phyloP scores from a whole-genome alignment of 2,329 filamentous ascomycete species.

The Aspergillus sp. region DNA sequence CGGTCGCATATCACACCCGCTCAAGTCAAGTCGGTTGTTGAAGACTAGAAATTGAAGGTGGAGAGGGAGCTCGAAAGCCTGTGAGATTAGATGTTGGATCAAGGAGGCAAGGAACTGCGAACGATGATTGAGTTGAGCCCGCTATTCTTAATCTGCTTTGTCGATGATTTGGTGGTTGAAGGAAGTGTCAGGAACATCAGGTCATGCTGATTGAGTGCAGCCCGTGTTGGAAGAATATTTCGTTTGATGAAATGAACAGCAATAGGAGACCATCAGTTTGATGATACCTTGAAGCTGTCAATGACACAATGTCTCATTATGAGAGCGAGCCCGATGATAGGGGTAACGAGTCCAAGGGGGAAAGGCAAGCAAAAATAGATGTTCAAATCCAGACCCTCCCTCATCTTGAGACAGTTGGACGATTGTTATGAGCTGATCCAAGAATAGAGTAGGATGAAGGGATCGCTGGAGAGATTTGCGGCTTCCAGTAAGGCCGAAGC shows the following conservation, averaged over 20 bases:
- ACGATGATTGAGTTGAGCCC: not conserved
- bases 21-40: slow-evolving; percentile 33
- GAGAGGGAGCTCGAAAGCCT: not conserved
- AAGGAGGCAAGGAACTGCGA: not conserved
- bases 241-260: not conserved
- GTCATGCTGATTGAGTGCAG: not conserved
- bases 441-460: slow-evolving; percentile 21
- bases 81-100: not conserved
- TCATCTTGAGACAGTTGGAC: slow-evolving; percentile 1
- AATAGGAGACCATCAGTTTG: not conserved
- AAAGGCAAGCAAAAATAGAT: not conserved
- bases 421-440: slow-evolving; percentile 10
- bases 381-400: slow-evolving; percentile 6
- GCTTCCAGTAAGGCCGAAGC: slow-evolving; percentile 11
- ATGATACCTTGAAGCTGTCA: not conserved
- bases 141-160: not conserved
- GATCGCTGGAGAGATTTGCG: slow-evolving; percentile 15
- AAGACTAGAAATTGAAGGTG: slow-evolving; percentile 8
- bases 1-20: slow-evolving; percentile 50
- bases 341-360: not conserved
- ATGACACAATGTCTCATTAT: not conserved
- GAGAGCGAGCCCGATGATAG: not conserved
- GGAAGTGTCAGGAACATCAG: not conserved
- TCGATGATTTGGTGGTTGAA: not conserved
- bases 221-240: not conserved